Percentiles rank a stretch among this genome's conserved stretches.
phyloP scores from a whole-genome alignment of 2,329 filamentous ascomycete species.

The Ciborinia camelliae region DNA sequence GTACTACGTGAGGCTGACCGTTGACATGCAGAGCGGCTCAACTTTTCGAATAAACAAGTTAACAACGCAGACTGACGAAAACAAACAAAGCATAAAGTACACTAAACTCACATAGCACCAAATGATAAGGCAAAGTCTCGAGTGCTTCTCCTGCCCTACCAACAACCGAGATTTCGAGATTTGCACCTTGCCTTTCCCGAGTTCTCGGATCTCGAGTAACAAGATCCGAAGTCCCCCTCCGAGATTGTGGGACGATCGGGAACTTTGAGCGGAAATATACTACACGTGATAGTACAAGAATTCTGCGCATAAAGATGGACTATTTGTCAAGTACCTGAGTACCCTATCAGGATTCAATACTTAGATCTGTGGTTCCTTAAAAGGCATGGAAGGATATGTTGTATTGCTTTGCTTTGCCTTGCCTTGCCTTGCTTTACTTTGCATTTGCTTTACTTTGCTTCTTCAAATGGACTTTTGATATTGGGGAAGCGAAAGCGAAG shows the following conservation, averaged over 20 bases:
- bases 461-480: neutral
- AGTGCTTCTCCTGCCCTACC: constrained; percentile 9
- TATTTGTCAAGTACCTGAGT: neutral
- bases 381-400: constrained; percentile 2
- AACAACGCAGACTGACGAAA: constrained; percentile 12
- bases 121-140: neutral
- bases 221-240: constrained; percentile 10
- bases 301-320: neutral
- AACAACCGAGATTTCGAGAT: constrained; percentile 13
- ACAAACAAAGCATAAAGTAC: neutral
- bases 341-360: neutral
- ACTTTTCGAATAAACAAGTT: neutral
- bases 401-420: neutral
- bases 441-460: neutral
- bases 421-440: neutral
- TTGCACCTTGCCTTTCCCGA: constrained; percentile 9
- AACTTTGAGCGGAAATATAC: constrained; percentile 15
- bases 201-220: constrained; percentile 13
- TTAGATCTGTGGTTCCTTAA: neutral
- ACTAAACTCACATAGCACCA: neutral
- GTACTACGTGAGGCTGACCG: constrained; percentile 6
- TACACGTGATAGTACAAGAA: constrained; percentile 5
- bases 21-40: constrained; percentile 15
- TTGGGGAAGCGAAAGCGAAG: constrained; percentile 6
- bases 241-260: constrained; percentile 12